phyloP scores from a whole-genome alignment of 257 asterid genomes.

The Apocynum venetum region DNA sequence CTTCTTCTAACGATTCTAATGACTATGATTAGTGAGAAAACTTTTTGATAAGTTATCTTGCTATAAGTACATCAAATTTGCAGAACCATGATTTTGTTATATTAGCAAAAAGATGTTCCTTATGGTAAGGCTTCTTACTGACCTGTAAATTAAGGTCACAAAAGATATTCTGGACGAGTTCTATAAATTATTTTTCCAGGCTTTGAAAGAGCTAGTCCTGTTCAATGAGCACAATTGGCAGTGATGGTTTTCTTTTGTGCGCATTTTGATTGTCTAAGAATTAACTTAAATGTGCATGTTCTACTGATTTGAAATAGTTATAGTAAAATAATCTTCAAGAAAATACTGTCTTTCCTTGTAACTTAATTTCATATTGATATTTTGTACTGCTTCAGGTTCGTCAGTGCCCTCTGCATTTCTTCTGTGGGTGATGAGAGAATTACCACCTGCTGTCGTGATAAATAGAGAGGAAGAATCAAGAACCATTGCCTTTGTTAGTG shows the following conservation, averaged over 20 bases:
- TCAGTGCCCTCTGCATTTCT: constrained; percentile 83
- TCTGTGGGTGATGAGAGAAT: constrained; percentile 85
- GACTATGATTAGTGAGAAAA: background rate
- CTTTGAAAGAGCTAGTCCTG: no score
- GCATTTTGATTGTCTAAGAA: background rate
- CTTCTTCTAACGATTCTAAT: constrained; percentile 8
- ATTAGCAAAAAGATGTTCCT: background rate
- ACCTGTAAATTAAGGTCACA: no score
- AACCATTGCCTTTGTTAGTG: constrained; percentile 63
- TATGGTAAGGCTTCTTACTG: background rate
- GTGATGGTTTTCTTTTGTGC: no score
- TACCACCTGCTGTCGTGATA: constrained; percentile 57
- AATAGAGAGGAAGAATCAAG: constrained; percentile 50
- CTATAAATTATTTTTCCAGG: no score
- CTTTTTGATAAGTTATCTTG: background rate
- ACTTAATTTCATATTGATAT: background rate
- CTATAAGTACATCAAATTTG: background rate
- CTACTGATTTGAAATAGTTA: no score
- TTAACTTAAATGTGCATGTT: background rate
- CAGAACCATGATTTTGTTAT: background rate
- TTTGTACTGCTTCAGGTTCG: constrained; percentile 49
- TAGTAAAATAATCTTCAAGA: no score
- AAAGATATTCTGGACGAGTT: no score
- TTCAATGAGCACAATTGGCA: no score
- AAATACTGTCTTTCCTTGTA: no score